phyloP scores from a whole-genome alignment of 2,329 filamentous ascomycete genomes.

The Fusarium tricinctum region DNA sequence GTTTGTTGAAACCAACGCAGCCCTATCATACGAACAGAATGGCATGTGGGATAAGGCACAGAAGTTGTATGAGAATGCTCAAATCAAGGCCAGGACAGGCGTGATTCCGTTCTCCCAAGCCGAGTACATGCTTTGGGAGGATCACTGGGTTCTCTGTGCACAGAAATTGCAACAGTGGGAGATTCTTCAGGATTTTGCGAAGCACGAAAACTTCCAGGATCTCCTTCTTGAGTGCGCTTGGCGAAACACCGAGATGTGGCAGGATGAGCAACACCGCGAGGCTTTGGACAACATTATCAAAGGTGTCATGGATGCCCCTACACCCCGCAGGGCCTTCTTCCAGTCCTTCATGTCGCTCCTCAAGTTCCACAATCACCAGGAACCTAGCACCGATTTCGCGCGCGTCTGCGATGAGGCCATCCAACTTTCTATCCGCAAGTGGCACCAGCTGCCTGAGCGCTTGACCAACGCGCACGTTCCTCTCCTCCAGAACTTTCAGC shows the following conservation, averaged over 20 bases:
- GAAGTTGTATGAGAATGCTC: slow-evolving; percentile 94
- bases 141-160: slow-evolving; percentile 97
- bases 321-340: slow-evolving; percentile 94
- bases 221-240: slow-evolving; percentile 94
- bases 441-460: slow-evolving; percentile 95
- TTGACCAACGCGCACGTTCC: slow-evolving; percentile 97
- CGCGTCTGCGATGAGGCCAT: slow-evolving; percentile 96
- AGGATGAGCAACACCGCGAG: slow-evolving; percentile 85
- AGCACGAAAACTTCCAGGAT: slow-evolving; percentile 98
- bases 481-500: slow-evolving; percentile 96
- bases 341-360: slow-evolving; percentile 97
- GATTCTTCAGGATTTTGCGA: slow-evolving; percentile 95
- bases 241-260: slow-evolving; percentile 97
- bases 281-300: slow-evolving; percentile 95
- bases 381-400: slow-evolving; percentile 83
- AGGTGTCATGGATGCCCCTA: slow-evolving; percentile 96
- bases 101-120: slow-evolving; percentile 96
- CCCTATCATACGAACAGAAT: slow-evolving; percentile 97
- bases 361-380: slow-evolving; percentile 92
- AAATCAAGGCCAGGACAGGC: slow-evolving; percentile 96
- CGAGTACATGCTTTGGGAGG: slow-evolving; percentile 99
- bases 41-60: slow-evolving; percentile 99
- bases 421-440: slow-evolving; percentile 96
- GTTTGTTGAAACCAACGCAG: slow-evolving; percentile 97
- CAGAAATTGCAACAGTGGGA: slow-evolving; percentile 99